Evolutionary conservation across 1,284 basidiomycete species (phyloP).

Genomic region (Cryptococcus sp.): DNA sequence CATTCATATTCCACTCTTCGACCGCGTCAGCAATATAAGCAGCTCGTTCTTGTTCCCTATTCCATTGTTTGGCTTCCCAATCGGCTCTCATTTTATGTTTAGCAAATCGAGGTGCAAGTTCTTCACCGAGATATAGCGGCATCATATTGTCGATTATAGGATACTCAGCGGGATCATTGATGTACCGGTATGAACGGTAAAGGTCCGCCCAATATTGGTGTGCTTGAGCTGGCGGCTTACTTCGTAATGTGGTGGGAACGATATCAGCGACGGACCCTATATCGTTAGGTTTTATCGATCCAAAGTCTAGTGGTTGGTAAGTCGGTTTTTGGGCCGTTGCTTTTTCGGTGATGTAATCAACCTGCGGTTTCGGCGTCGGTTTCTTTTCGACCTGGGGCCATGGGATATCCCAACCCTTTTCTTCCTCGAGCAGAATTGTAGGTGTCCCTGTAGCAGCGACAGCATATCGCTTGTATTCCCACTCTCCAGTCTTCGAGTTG

Average conservation of each 20-base stretch:
- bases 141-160: conserved; percentile 33
- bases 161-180: neutral
- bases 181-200: neutral
- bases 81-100: conserved; percentile 12
- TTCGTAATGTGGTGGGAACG: neutral
- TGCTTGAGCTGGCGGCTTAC: neutral
- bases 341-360: neutral
- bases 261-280: neutral
- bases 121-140: conserved; percentile 45
- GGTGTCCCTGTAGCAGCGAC: neutral
- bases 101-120: conserved; percentile 42
- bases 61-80: neutral
- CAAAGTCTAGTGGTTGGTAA: neutral
- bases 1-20: conserved; percentile 31
- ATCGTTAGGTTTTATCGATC: neutral
- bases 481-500: neutral
- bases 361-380: neutral
- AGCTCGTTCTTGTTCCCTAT: neutral
- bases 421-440: neutral
- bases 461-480: conserved; percentile 2
- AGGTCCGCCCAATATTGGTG: neutral
- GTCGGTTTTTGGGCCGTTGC: neutral
- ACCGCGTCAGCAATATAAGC: conserved; percentile 17
- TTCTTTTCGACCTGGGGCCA: neutral
- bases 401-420: neutral